These are phyloP conservation scores for Pleurotus platypus DNA, from an alignment of 768 basidiomycete genomes.

Conservation along the genomic window DNA sequence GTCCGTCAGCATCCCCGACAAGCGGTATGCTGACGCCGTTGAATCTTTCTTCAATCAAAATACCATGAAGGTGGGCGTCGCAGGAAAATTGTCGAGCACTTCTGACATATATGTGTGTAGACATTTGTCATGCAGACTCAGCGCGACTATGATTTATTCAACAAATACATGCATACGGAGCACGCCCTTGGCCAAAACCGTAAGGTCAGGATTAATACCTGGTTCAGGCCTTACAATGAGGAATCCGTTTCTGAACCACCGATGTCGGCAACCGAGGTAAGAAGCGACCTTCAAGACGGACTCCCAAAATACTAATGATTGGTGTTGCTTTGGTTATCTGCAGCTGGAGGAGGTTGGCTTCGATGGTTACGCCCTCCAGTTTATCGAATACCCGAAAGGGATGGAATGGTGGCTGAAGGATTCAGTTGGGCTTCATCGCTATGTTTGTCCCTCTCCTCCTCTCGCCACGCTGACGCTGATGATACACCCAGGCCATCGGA, in stretches of 20 bases:
- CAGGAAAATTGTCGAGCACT: neutral
- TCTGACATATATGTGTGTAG: slow-evolving; percentile 32
- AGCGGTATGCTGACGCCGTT: slow-evolving; percentile 58
- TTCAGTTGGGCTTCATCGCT: slow-evolving; percentile 65
- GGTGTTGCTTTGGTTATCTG: too few species aligned
- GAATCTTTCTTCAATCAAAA: slow-evolving; percentile 64
- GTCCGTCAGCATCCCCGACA: slow-evolving; percentile 64
- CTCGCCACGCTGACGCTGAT: neutral
- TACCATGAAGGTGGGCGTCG: slow-evolving; percentile 59
- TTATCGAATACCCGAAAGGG: slow-evolving; percentile 71
- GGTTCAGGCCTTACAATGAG: slow-evolving; percentile 52
- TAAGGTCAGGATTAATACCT: slow-evolving; percentile 57
- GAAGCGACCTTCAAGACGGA: slow-evolving; percentile 9
- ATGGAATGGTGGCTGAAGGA: slow-evolving; percentile 68
- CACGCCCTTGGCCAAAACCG: slow-evolving; percentile 38
- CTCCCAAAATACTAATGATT: too few species aligned
- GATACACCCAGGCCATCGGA: slow-evolving; percentile 52
- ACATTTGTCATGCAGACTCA: slow-evolving; percentile 82
- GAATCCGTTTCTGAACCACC: slow-evolving; percentile 44
- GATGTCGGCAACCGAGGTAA: slow-evolving; percentile 57
- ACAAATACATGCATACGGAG: slow-evolving; percentile 54
- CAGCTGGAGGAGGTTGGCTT: slow-evolving; percentile 66
- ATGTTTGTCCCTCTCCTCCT: slow-evolving; percentile 42
- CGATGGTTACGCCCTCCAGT: slow-evolving; percentile 81
- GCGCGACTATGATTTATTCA: slow-evolving; percentile 76